Evolutionary conservation across 257 asterid genomes (phyloP), one percentile per base, ranked within the genome.

Genomic region (Euphrasia confusa): DNA sequence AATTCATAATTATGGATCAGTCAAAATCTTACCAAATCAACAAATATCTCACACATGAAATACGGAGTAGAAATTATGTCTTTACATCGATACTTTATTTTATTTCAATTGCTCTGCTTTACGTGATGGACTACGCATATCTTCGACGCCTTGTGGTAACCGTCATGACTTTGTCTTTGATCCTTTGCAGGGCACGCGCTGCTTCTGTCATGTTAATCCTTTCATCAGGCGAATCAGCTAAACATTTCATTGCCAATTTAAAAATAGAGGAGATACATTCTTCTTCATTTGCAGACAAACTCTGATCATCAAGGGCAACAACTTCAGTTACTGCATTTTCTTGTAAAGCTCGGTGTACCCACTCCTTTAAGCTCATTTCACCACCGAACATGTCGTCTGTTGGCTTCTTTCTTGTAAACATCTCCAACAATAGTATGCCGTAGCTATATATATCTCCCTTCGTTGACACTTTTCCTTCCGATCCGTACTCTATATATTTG

Each of bases 261-360:
- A 48, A 48, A 14, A 48, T 2, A 48, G 54, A 14, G 10, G 60
- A 15, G 52, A 4, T 65, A 4, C 78, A 72, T 63, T 66, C 48
- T 4, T 4, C 39, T 54, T 26, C 30, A 44, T 69, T 54, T 4
- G 48, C 48, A 10, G 44, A 1, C 18, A 56, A 52, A 50, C 63
- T 21, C 35, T 32, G 50, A 30, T 72, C 78, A 26, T 63, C 71
- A 18, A 64, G 58, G 17, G 68, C 73, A 33, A 63, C 59, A 18
- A 69, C 58, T 50, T 69, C 72, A 14, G 1, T 21, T 3, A 33
- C 40, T 62, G 48, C 48, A 63, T 77, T 49, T 63, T 65, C 64
- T 53, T 62, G 65, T 56, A 78, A 24, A 18, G 74, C 60, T 35
- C 17, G 66, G 7, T 28, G 30, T 2, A 52, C 58, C 58, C 58